Evolutionary conservation across 495 filamentous ascomycete genomes (phyloP).

Genomic region (Xylaria venustula): DNA sequence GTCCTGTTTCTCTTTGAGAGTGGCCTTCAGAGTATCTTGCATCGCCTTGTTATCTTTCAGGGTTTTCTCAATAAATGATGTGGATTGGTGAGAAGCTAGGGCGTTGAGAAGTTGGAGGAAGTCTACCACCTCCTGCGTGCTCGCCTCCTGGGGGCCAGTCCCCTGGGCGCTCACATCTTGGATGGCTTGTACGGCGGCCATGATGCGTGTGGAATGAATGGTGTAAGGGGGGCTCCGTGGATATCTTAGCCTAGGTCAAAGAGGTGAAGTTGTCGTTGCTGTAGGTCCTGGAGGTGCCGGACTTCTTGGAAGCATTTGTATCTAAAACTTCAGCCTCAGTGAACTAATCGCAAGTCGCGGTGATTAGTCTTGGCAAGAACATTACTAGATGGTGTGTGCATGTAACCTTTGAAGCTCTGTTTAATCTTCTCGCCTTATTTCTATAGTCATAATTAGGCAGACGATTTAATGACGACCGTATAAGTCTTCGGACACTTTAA

Average conservation of each 20-base stretch:
- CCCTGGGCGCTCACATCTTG: not conserved
- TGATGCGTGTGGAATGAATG: not conserved
- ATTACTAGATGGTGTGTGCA: not conserved
- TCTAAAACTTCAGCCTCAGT: not conserved
- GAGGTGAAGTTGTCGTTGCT: not conserved
- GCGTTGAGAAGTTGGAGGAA: not conserved
- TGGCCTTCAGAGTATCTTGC: not conserved
- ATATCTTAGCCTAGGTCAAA: not conserved
- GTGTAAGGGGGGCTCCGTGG: not conserved
- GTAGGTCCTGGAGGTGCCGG: not conserved
- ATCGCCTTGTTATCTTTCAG: not conserved
- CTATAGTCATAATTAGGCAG: not conserved
- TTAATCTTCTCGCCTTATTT: not conserved
- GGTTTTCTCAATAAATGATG: not conserved
- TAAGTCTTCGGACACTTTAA: not conserved
- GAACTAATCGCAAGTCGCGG: slow-evolving; percentile 6
- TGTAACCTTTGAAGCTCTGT: not conserved
- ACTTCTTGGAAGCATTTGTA: not conserved
- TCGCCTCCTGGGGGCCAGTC: not conserved
- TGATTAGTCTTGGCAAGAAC: not conserved
- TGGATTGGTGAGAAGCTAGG: not conserved
- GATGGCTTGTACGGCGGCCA: not conserved
- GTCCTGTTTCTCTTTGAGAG: not conserved
- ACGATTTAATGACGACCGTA: not conserved
- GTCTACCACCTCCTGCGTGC: not conserved